These are phyloP conservation scores for Athelia psychrophila DNA, from an alignment of 1,284 basidiomycete genomes.

Conservation along the genomic window DNA sequence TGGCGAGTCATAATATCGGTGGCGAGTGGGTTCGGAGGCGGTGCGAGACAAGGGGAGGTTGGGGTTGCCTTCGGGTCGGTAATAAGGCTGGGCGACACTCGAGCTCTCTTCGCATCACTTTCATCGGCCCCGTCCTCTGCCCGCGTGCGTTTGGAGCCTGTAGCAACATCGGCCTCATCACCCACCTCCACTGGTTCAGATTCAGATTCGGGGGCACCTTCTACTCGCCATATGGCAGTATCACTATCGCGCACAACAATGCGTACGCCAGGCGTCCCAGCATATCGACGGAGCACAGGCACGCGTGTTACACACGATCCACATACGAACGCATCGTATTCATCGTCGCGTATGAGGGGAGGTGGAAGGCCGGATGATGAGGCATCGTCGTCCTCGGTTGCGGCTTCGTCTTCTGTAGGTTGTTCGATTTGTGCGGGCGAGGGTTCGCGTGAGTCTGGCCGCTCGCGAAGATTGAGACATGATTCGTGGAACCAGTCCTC, in stretches of 20 bases:
- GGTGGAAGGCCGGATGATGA: slow-evolving; percentile 65
- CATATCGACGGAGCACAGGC: slow-evolving; percentile 52
- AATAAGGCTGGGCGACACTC: slow-evolving; percentile 24
- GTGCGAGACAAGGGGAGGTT: slow-evolving; percentile 46
- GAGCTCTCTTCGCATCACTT: slow-evolving; percentile 49
- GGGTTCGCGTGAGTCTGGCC: slow-evolving; percentile 45
- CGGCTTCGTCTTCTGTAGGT: slow-evolving; percentile 38
- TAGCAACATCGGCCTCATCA: slow-evolving; percentile 15
- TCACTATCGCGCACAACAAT: slow-evolving; percentile 56
- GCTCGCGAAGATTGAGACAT: slow-evolving; percentile 72
- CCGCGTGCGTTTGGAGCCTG: slow-evolving; percentile 48
- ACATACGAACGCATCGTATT: slow-evolving; percentile 75
- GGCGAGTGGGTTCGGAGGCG: slow-evolving; percentile 38
- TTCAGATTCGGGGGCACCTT: slow-evolving; percentile 28
- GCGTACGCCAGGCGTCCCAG: slow-evolving; percentile 59
- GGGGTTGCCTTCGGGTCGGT: background rate
- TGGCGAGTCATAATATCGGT: slow-evolving; percentile 35
- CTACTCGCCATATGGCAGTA: slow-evolving; percentile 45
- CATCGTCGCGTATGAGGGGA: slow-evolving; percentile 56
- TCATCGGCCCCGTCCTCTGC: slow-evolving; percentile 19
- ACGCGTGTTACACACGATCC: slow-evolving; percentile 55
- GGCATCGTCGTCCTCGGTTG: slow-evolving; percentile 30
- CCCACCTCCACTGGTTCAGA: slow-evolving; percentile 21
- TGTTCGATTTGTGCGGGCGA: slow-evolving; percentile 33
- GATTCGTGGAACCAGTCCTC: slow-evolving; percentile 91